Base-by-base conservation (phyloP, 139 green algal genomes). In the Pycnococcus provasolii region DNA sequence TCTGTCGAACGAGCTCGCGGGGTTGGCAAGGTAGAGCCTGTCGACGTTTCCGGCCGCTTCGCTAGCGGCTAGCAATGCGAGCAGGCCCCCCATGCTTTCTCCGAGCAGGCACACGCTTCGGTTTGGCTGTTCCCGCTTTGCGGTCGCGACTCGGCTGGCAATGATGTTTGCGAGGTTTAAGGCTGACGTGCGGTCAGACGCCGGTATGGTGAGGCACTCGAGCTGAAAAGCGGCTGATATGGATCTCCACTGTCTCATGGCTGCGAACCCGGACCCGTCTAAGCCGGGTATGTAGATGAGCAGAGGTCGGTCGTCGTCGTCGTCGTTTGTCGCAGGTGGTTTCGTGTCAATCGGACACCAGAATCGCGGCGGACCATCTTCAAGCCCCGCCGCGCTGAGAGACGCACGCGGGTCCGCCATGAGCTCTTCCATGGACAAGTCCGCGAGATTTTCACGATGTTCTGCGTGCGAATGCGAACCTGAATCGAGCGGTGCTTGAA, bases 61-160 rank as follows among this genome's bases (percentile, higher is more conserved):
- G 1, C 15, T 26, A n/a, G 62, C 63, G 5, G 65, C 59, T n/a
- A 52, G 46, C 4, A 78, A 45, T 5, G 72, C 61, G 13, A 78
- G 45, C 52, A 73, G n/a, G 2, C 66, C 72, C 3, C 72, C 72
- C 45, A 78, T 70, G 53, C n/a, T 60, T 60, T 78, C 72, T 2
- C 72, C 72, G 50, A 74, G 45, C 13, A 78, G 26, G 42, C 71
- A 73, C 42, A 78, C 66, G 1, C 46, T 45, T 15, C 41, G 15
- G 53, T n/a, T 15, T 15, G 8, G 53, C 4, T 39, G 3, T n/a
- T 60, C 47, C 50, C 2, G 37, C 15, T n/a, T 50, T 2, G 15
- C 15, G 1, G 37, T 11, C 5, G 57, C 53, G 13, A 64, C 6
- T 46, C 46, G 61, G 40, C 26, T 6, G 1, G 7, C 9, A 2